A percentile compares a stretch with the other conserved stretches of the same genome.
Conservation (phyloP, 2,329 filamentous ascomycete species). For the Cladosporium austrohemisphaericum region DNA sequence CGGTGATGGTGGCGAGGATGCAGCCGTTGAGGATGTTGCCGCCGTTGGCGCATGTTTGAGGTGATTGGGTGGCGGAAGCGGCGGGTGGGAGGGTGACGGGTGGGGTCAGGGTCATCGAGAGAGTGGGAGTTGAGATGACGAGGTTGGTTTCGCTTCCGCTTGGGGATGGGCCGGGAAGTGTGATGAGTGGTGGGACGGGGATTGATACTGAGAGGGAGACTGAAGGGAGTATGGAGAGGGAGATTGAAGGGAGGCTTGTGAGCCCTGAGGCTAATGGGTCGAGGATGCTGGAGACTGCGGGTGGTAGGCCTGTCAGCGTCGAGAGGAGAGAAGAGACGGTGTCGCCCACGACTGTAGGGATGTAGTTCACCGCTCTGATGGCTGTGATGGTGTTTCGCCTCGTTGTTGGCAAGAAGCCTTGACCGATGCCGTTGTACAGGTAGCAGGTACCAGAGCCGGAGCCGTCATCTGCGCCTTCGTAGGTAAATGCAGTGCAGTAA, state of each 20-base stretch:
- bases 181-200: too few relatives aligned
- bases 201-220: not conserved
- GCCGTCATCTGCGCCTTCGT: constrained; percentile 18
- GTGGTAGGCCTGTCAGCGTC: not conserved
- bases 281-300: not conserved
- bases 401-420: constrained; percentile 15
- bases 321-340: not conserved
- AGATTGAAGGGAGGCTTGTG: not conserved
- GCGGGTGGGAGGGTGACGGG: not conserved
- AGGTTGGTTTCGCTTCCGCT: too few relatives aligned
- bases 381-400: constrained; percentile 17
- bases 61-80: not conserved
- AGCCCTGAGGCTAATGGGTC: too few relatives aligned
- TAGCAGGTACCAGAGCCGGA: constrained; percentile 23
- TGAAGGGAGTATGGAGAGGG: not conserved
- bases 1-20: not conserved
- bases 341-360: not conserved
- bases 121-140: not conserved
- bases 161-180: too few relatives aligned
- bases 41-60: constrained; percentile 15
- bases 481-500: constrained; percentile 26
- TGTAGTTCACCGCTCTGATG: constrained; percentile 23
- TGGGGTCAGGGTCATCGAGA: too few relatives aligned
- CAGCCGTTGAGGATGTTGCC: constrained; percentile 17
- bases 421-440: constrained; percentile 21